A percentile compares a stretch with the other conserved stretches of the same genome.
These are phyloP conservation scores for Neurospora sp. DNA, from an alignment of 495 filamentous ascomycete genomes.

Conservation along the genomic window DNA sequence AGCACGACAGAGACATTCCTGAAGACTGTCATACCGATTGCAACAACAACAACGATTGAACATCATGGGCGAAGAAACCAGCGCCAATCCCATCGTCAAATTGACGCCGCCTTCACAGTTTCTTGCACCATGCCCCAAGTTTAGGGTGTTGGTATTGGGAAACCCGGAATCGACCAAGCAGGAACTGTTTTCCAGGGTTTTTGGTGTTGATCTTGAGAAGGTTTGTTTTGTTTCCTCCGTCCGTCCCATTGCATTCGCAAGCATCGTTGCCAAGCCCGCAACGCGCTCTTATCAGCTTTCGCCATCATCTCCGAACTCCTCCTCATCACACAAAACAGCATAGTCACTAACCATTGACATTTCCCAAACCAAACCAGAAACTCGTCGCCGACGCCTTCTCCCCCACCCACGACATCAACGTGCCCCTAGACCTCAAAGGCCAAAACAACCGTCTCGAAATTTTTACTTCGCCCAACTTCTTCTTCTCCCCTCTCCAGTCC, in stretches of 20 bases:
- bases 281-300: no score
- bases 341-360: background rate
- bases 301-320: no score
- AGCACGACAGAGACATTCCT: background rate
- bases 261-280: no score
- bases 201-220: slow-evolving; percentile 21
- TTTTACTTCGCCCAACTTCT: slow-evolving; percentile 17
- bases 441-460: slow-evolving; percentile 18
- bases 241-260: no score
- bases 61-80: background rate
- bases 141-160: slow-evolving; percentile 19
- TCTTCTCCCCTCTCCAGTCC: slow-evolving; percentile 5
- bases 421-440: slow-evolving; percentile 13
- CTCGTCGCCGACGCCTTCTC: slow-evolving; percentile 13
- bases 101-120: slow-evolving; percentile 13
- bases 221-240: background rate
- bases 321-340: no score
- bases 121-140: slow-evolving; percentile 16
- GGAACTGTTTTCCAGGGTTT: slow-evolving; percentile 17
- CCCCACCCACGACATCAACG: slow-evolving; percentile 11
- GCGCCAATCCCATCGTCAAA: background rate
- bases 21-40: background rate
- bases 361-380: background rate
- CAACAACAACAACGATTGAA: background rate
- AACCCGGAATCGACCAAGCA: slow-evolving; percentile 23